Evolutionary conservation across 805 yeast genomes (phyloP).

Genomic region (Kuraishia floccosa): DNA sequence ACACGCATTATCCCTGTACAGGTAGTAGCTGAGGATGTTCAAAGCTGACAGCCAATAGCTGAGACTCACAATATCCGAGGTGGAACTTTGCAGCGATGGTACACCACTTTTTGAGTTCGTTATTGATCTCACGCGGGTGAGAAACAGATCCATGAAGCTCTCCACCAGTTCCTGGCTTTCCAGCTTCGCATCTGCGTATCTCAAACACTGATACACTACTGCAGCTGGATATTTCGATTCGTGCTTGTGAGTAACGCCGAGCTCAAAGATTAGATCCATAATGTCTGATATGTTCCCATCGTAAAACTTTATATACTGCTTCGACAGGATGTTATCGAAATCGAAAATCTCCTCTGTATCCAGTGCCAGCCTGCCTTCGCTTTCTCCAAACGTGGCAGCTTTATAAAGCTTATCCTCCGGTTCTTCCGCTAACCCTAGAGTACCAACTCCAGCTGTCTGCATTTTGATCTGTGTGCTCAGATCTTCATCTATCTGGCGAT

Average conservation of each 20-base stretch:
- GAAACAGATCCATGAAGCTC: conserved; percentile 46
- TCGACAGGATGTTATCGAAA: conserved; percentile 40
- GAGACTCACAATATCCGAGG: conserved; percentile 55
- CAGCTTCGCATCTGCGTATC: conserved; percentile 52
- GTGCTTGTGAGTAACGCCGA: conserved; percentile 34
- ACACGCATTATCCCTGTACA: conserved; percentile 49
- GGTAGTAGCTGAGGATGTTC: conserved; percentile 67
- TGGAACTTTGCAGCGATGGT: conserved; percentile 21
- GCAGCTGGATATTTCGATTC: conserved; percentile 56
- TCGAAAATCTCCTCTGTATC: conserved; percentile 33
- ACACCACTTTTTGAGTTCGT: conserved; percentile 53
- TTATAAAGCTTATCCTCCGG: conserved; percentile 9
- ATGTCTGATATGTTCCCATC: conserved; percentile 44
- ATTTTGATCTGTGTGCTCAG: conserved; percentile 24
- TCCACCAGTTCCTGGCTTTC: conserved; percentile 46
- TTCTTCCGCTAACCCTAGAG: conserved; percentile 7
- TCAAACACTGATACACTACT: conserved; percentile 53
- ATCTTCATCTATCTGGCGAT: conserved; percentile 8
- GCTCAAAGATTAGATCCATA: conserved; percentile 32
- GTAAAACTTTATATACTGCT: conserved; percentile 50
- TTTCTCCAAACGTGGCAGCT: conserved; percentile 16
- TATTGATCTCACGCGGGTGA: conserved; percentile 48
- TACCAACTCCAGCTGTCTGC: conserved; percentile 24
- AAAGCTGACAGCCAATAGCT: conserved; percentile 86
- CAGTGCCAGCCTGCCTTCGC: conserved; percentile 22